Percentiles rank a stretch among this genome's conserved stretches.
phyloP scores from a whole-genome alignment of 1,139 yeast species.

The Protomyces macrosporus region DNA sequence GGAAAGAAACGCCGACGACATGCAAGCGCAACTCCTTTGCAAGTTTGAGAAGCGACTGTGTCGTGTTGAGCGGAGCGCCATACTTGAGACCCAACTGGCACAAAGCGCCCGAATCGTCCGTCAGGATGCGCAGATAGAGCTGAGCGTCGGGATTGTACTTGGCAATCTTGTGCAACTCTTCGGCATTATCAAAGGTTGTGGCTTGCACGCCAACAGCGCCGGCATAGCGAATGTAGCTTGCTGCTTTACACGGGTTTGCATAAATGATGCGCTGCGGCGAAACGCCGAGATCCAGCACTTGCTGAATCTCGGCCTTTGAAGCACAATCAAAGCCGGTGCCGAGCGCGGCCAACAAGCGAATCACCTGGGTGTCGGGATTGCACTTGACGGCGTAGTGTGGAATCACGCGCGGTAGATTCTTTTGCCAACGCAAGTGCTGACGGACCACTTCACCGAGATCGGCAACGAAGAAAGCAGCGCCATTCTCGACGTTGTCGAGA shows the following conservation, averaged over 20 bases:
- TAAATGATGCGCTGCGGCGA: slow-evolving; percentile 66
- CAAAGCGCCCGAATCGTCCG: slow-evolving; percentile 84
- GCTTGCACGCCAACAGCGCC: slow-evolving; percentile 50
- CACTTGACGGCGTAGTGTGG: slow-evolving; percentile 90
- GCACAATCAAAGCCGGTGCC: slow-evolving; percentile 93
- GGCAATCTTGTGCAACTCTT: slow-evolving; percentile 72
- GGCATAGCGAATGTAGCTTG: slow-evolving; percentile 73
- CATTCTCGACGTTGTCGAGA: slow-evolving; percentile 1
- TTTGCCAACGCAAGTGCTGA: slow-evolving; percentile 58
- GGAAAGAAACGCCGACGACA: slow-evolving; percentile 86
- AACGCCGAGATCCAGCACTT: slow-evolving; percentile 58
- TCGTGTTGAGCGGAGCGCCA: slow-evolving; percentile 65
- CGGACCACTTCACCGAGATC: slow-evolving; percentile 70
- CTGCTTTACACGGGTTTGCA: slow-evolving; percentile 91
- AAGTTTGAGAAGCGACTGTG: slow-evolving; percentile 52
- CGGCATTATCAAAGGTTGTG: slow-evolving; percentile 86
- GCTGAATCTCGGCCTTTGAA: slow-evolving; percentile 74
- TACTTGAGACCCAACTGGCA: slow-evolving; percentile 86
- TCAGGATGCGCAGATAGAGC: slow-evolving; percentile 71
- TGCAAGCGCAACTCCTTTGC: slow-evolving; percentile 60
- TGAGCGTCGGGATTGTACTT: slow-evolving; percentile 63
- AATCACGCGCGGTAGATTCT: slow-evolving; percentile 61
- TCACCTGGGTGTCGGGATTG: slow-evolving; percentile 64
- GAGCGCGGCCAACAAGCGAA: slow-evolving; percentile 52
- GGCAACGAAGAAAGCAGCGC: slow-evolving; percentile 67